phyloP scores from a whole-genome alignment of 805 yeast species.

The Novakomyces olei region DNA sequence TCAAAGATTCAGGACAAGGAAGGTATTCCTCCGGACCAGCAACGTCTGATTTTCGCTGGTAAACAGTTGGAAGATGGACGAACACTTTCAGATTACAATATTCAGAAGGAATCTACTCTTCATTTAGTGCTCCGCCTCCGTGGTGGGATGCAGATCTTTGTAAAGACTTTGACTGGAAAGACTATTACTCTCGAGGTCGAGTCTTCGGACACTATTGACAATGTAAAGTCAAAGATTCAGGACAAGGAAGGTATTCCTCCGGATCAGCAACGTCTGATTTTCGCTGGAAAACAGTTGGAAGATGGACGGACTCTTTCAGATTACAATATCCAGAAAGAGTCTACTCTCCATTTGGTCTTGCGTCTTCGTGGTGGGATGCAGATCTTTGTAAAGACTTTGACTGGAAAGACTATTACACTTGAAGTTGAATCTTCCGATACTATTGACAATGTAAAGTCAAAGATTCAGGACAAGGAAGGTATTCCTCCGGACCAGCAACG shows the following conservation, averaged over 20 bases:
- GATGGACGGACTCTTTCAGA: constrained; percentile 90
- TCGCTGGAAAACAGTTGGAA: constrained; percentile 29
- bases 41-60: constrained; percentile 88
- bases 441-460: constrained; percentile 89
- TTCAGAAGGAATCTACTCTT: constrained; percentile 90
- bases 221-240: constrained; percentile 88
- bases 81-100: constrained; percentile 90
- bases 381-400: constrained; percentile 70
- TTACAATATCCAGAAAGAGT: constrained; percentile 97
- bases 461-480: constrained; percentile 95
- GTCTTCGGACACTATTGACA: constrained; percentile 93
- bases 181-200: constrained; percentile 78
- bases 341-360: constrained; percentile 82
- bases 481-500: constrained; percentile 97
- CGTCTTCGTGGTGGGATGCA: constrained; percentile 99
- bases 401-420: constrained; percentile 75
- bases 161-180: constrained; percentile 76
- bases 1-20: constrained; percentile 93
- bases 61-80: constrained; percentile 91
- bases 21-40: constrained; percentile 97
- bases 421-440: constrained; percentile 97
- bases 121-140: constrained; percentile 93
- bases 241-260: constrained; percentile 97
- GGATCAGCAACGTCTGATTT: constrained; percentile 90
- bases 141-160: constrained; percentile 42